Evolutionary conservation across 441 rosid species (phyloP).

Genomic region (Mallotus japonicus): DNA sequence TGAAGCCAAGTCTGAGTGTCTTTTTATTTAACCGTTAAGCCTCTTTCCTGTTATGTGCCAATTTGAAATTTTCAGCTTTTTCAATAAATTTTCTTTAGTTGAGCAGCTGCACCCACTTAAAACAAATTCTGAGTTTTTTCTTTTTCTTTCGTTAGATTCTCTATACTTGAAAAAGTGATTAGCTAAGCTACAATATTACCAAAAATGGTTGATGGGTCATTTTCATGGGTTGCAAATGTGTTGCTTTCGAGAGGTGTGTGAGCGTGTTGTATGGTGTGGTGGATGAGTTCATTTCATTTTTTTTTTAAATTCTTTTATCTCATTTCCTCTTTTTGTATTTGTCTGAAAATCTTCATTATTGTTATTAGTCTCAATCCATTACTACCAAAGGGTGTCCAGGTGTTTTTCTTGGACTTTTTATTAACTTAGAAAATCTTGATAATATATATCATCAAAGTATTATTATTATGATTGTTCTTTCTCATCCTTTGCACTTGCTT

Average conservation of each 20-base stretch:
- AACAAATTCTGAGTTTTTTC: too few relatives aligned
- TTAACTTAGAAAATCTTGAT: not conserved
- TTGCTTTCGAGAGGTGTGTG: conserved; percentile 49
- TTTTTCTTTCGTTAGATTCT: not conserved
- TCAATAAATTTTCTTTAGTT: not conserved
- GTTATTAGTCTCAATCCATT: conserved; percentile 2
- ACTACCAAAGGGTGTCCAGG: not conserved
- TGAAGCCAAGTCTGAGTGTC: conserved; percentile 45
- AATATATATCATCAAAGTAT: too few relatives aligned
- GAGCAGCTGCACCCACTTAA: too few relatives aligned
- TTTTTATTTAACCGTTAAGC: conserved; percentile 27
- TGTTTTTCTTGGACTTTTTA: not conserved
- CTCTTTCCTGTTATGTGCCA: not conserved
- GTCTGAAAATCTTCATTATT: not conserved
- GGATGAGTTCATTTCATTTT: conserved; percentile 33
- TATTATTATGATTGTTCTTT: conserved; percentile 5
- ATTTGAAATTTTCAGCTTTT: not conserved
- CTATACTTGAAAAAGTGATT: not conserved
- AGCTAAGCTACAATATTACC: too few relatives aligned
- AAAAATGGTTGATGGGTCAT: conserved; percentile 54
- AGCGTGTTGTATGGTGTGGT: conserved; percentile 30
- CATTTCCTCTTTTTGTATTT: conserved; percentile 16
- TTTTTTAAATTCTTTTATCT: conserved; percentile 6
- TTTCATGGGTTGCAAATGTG: conserved; percentile 54
- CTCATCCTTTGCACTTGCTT: conserved; percentile 1